Base-by-base conservation (phyloP, 768 basidiomycete species). In the Lactarius sp. region DNA sequence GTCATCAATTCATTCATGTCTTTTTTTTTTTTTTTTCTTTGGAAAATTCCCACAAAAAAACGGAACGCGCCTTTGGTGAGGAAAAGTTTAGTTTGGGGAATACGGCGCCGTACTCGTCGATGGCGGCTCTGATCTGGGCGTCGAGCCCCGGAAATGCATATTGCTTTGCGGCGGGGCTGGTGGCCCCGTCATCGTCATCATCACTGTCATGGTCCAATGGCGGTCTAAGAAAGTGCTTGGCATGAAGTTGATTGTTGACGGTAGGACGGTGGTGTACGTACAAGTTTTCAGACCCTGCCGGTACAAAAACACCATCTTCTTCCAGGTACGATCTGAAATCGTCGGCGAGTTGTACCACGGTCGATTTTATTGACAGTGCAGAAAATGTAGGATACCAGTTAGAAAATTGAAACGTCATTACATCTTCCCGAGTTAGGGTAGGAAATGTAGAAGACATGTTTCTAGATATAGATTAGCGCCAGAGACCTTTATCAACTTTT, bases 61-160 rank as follows among this genome's bases (percentile, higher is more conserved):
- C 5, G 5, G 22, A 44, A 69, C 79, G 61, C 63, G 90, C 94
- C 77, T 87, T 89, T 14, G 95, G 95, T n/a, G 92, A 87, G 6
- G 94, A 92, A 76, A 95, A 97, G 71, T 97, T 98, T 60, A 98
- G 84, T 75, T 98, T 98, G 0, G 95, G 94, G 72, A 98, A 98
- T 34, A 96, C 87, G 6, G 87, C 88, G 3, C 85, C 89, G 73
- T 90, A 94, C 60, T 81, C 74, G 51, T 76, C 69, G n/a, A 97
- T 78, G 39, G 80, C 81, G 14, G 76, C 73, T 54, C 90, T 77
- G 65, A 98, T 95, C 61, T 77, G 77, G 14, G 77, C 75, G 69
- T 94, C 92, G n/a, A 97, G 76, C 52, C 86, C 86, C 0, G 94
- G 93, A 71, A 98, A 95, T 3, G 87, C 77, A 69, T 84, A 92